Percentiles rank a stretch among this genome's conserved stretches.
Evolutionary conservation across 805 yeast species (phyloP).

Genomic region (Metschnikowia borealis): DNA sequence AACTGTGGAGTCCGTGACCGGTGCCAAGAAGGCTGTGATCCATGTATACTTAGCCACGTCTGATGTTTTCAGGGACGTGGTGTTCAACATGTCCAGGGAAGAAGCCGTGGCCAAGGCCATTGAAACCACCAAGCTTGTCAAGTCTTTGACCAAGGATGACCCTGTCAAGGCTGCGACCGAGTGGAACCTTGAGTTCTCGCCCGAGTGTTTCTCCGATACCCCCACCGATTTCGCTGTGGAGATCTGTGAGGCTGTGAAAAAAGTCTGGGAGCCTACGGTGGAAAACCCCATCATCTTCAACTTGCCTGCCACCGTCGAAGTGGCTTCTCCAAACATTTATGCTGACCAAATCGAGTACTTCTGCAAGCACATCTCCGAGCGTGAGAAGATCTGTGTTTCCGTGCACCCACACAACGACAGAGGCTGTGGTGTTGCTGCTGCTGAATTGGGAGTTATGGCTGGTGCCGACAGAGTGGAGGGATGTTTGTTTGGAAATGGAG

Average conservation of each 20-base stretch:
- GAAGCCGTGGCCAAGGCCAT: slow-evolving; percentile 68
- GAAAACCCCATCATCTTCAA: slow-evolving; percentile 74
- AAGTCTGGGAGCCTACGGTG: slow-evolving; percentile 74
- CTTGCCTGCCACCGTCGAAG: slow-evolving; percentile 79
- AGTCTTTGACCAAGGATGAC: slow-evolving; percentile 70
- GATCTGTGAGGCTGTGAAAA: slow-evolving; percentile 75
- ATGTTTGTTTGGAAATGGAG: slow-evolving; percentile 80
- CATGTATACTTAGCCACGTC: slow-evolving; percentile 76
- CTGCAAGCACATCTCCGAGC: slow-evolving; percentile 60
- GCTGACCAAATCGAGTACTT: slow-evolving; percentile 81
- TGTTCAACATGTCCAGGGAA: slow-evolving; percentile 65
- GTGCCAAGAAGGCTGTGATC: slow-evolving; percentile 68
- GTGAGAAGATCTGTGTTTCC: slow-evolving; percentile 68
- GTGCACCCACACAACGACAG: slow-evolving; percentile 77
- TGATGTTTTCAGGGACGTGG: slow-evolving; percentile 71
- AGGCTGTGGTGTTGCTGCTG: slow-evolving; percentile 82
- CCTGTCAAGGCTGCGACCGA: slow-evolving; percentile 58
- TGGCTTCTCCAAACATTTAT: slow-evolving; percentile 68
- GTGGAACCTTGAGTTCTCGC: slow-evolving; percentile 74
- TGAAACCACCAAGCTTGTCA: slow-evolving; percentile 64
- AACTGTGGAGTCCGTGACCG: slow-evolving; percentile 68
- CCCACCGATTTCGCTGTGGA: slow-evolving; percentile 70
- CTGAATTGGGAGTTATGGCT: slow-evolving; percentile 73
- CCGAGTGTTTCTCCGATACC: slow-evolving; percentile 75
- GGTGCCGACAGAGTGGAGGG: slow-evolving; percentile 87